Percentiles rank a stretch among this genome's conserved stretches.
These are phyloP conservation scores for Cydonia oblonga DNA, from an alignment of 331 rosid genomes.

Conservation along the genomic window DNA sequence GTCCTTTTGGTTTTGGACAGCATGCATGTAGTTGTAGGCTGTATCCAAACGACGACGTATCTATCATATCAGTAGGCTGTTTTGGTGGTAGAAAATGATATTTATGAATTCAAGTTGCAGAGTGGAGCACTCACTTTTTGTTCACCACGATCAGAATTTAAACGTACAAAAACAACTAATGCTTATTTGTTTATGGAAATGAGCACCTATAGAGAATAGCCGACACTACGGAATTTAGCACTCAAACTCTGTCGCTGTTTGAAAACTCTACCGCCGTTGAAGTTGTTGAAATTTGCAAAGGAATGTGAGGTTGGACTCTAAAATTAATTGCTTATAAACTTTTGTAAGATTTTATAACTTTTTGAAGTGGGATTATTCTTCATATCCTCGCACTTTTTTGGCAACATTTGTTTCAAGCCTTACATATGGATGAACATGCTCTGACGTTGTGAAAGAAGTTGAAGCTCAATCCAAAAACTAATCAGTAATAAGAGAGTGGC, in stretches of 20 bases:
- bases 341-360: too few relatives aligned
- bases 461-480: rapidly evolving
- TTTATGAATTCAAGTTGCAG: background rate
- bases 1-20: background rate
- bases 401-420: background rate
- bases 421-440: rapidly evolving
- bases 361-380: too few relatives aligned
- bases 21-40: background rate
- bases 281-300: too few relatives aligned
- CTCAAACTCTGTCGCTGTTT: too few relatives aligned
- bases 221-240: background rate
- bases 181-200: background rate
- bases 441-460: rapidly evolving
- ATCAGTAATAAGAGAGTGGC: rapidly evolving
- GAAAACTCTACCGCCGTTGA: too few relatives aligned
- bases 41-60: background rate
- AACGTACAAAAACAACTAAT: background rate
- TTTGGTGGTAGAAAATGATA: background rate
- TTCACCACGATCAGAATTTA: background rate
- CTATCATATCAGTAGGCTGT: background rate
- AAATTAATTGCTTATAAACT: too few relatives aligned
- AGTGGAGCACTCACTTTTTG: background rate
- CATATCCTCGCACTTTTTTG: too few relatives aligned
- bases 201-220: background rate
- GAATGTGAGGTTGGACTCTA: rapidly evolving